phyloP scores from a whole-genome alignment of 2,329 filamentous ascomycete species.

The Colletotrichum cuscutae region DNA sequence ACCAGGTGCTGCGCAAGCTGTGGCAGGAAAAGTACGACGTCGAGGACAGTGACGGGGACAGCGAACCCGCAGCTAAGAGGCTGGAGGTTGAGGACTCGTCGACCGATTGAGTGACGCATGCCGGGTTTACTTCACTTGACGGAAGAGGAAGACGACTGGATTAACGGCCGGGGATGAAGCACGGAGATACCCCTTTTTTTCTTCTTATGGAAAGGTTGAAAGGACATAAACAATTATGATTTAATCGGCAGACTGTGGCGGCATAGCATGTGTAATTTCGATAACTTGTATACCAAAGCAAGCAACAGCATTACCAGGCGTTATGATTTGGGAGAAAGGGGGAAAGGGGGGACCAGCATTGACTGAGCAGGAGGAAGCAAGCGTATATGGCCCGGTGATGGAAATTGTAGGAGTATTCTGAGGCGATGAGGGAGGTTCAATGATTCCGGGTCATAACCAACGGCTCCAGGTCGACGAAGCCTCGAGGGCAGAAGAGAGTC shows the following conservation, averaged over 20 bases:
- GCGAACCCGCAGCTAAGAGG: slow-evolving; percentile 63
- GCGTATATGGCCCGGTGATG: not conserved
- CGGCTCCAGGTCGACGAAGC: too few species aligned
- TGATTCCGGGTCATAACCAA: too few species aligned
- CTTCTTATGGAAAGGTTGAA: not conserved
- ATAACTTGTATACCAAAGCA: slow-evolving; percentile 19
- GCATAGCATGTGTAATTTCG: slow-evolving; percentile 16
- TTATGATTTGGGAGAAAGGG: slow-evolving; percentile 7
- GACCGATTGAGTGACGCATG: slow-evolving; percentile 39
- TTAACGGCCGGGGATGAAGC: not conserved
- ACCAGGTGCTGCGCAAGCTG: slow-evolving; percentile 81
- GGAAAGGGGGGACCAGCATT: not conserved
- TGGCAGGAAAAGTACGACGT: slow-evolving; percentile 74
- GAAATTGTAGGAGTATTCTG: too few species aligned
- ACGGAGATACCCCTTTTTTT: not conserved
- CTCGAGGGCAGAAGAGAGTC: not conserved
- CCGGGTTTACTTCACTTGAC: not conserved
- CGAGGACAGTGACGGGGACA: slow-evolving; percentile 45
- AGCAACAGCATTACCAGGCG: slow-evolving; percentile 6
- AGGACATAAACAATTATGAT: not conserved
- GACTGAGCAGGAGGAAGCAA: not conserved
- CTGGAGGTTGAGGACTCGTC: slow-evolving; percentile 62
- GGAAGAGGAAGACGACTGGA: too few species aligned
- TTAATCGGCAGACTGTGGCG: slow-evolving; percentile 13
- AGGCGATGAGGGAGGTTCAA: too few species aligned